Conservation (phyloP, 1,284 basidiomycete genomes). For the Trametes pubescens region DNA sequence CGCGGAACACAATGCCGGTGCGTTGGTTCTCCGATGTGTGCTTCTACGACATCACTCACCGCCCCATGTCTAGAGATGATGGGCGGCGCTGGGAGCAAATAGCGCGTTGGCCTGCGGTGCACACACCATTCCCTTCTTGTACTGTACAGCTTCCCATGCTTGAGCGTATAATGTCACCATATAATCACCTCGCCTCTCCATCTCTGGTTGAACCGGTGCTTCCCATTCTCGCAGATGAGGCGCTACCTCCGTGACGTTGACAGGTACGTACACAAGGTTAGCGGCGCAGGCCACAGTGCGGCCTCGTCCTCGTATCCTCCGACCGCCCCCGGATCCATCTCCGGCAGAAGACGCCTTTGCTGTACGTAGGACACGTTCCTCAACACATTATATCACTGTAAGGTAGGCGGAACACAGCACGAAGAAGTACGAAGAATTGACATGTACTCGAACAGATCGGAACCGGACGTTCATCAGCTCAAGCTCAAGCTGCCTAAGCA, state of each 20-base stretch:
- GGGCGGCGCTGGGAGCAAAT: slow-evolving; percentile 34
- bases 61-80: slow-evolving; percentile 42
- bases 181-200: slow-evolving; percentile 17
- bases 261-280: neutral
- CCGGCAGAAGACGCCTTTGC: neutral
- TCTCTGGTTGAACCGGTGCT: neutral
- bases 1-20: slow-evolving; percentile 89
- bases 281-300: slow-evolving; percentile 8
- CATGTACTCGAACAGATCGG: neutral
- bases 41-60: slow-evolving; percentile 3
- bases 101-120: slow-evolving; percentile 1
- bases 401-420: slow-evolving; percentile 11
- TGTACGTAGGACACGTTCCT: neutral
- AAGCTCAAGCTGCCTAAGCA: slow-evolving; percentile 30
- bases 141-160: slow-evolving; percentile 27
- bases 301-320: slow-evolving; percentile 7
- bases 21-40: slow-evolving; percentile 39
- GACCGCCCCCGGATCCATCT: slow-evolving; percentile 16
- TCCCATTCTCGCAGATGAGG: slow-evolving; percentile 6
- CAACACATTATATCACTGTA: slow-evolving; percentile 10
- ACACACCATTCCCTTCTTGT: slow-evolving; percentile 17
- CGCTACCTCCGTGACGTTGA: slow-evolving; percentile 1
- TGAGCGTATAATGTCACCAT: slow-evolving; percentile 24
- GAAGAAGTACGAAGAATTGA: neutral
- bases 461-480: slow-evolving; percentile 2